Base-by-base conservation (phyloP, 169 alveolate species). In the Plasmodium vinckei region DNA sequence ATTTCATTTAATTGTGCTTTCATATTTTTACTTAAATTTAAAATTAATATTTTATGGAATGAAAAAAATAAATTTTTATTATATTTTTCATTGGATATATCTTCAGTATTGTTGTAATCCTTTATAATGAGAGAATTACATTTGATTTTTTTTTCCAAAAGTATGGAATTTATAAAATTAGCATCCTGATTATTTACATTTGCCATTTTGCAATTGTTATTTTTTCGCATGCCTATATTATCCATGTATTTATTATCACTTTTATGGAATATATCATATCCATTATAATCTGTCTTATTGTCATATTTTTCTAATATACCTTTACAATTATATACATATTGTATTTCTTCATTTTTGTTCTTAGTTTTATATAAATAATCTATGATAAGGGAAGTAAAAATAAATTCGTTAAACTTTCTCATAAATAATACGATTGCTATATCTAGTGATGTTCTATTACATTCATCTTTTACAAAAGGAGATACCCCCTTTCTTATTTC, bases 371-470 rank as follows among this genome's bases (percentile, higher is more conserved):
- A 69, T 56, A 79, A 17, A 79, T 46, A 79, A 65, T 79, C 82
- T 9, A 63, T 69, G n/a, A 79, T 51, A 25, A 79, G 61, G 21
- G 82, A 65, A 3, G 89, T 79, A 65, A 67, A 79, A 65, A 79
- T 57, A 44, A 61, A 79, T 23, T 79, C 89, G 33, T 79, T 54
- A 27, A 79, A 79, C 51, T 79, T 79, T 10, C 39, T 56, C 89
- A 79, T 79, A 67, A 79, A 79, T 39, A 79, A 79, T 64, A 60
- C 42, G 6, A 79, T 65, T 19, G 94, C 91, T 53, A 93, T 70
- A 60, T 73, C 87, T 46, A 93, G 12, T 6, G 96, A 94, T 15
- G 92, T 88, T 53, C 87, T 93, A 63, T 94, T 87, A 25, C 88
- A 65, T 23, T 79, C 61, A 33, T 93, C 93, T 57, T 65, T 69